These are phyloP conservation scores for Aurifilum marmelostoma DNA, from an alignment of 2,329 filamentous ascomycete species.

Conservation along the genomic window DNA sequence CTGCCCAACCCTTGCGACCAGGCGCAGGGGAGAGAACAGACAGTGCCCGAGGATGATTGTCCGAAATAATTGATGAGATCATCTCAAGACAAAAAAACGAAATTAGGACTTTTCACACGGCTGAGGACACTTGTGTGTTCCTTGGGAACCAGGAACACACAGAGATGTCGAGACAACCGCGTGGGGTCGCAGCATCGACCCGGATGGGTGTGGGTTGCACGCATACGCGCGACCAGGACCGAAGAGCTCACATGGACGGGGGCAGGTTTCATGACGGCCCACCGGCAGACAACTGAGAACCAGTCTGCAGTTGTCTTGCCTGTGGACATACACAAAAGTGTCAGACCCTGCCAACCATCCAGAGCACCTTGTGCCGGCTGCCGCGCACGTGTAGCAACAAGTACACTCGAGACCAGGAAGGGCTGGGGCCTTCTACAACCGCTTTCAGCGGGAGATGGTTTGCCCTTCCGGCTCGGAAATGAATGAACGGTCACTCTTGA, in stretches of 20 bases:
- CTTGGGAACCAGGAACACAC: background rate
- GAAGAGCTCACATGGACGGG: constrained; percentile 51
- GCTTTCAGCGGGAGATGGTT: constrained; percentile 30
- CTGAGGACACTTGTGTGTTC: constrained; percentile 11
- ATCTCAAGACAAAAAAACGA: constrained; percentile 39
- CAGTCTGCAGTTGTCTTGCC: constrained; percentile 24
- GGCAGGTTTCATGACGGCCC: constrained; percentile 6
- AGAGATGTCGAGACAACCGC: constrained; percentile 36
- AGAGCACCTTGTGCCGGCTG: constrained; percentile 40
- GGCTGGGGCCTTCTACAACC: constrained; percentile 30
- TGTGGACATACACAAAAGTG: background rate
- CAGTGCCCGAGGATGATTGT: constrained; percentile 26
- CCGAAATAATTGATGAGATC: constrained; percentile 28
- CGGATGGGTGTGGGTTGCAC: constrained; percentile 41
- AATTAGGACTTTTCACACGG: constrained; percentile 39
- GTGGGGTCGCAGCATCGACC: constrained; percentile 60
- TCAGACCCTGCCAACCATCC: constrained; percentile 22
- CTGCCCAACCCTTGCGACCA: constrained; percentile 15
- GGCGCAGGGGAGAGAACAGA: background rate
- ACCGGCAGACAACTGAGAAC: constrained; percentile 15
- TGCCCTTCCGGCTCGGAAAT: constrained; percentile 35
- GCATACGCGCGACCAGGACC: constrained; percentile 36
- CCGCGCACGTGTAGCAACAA: constrained; percentile 36
- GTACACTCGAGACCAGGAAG: constrained; percentile 35
- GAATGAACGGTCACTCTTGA: constrained; percentile 37